Evolutionary conservation across 2,329 filamentous ascomycete species (phyloP).

Genomic region (Xenoacremonium recifei): DNA sequence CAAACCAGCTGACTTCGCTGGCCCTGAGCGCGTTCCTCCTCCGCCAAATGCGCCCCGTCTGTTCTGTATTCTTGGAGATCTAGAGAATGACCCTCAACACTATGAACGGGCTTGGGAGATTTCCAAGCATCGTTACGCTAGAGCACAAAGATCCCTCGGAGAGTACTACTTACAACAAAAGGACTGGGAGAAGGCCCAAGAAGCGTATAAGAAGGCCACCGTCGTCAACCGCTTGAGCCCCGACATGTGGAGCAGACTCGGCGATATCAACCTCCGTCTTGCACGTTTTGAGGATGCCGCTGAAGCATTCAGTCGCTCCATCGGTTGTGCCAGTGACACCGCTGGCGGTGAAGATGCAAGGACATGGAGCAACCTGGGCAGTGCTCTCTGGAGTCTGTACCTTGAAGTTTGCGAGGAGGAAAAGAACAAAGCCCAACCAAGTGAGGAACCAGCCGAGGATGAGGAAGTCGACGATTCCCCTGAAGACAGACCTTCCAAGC

Average conservation of each 20-base stretch:
- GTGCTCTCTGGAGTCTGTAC: constrained; percentile 72
- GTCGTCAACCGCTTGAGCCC: constrained; percentile 78
- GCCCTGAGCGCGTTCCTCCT: constrained; percentile 64
- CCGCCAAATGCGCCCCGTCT: constrained; percentile 82
- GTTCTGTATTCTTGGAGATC: constrained; percentile 90
- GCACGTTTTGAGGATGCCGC: constrained; percentile 75
- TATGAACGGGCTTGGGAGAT: constrained; percentile 89
- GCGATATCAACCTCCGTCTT: constrained; percentile 81
- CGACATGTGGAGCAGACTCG: constrained; percentile 84
- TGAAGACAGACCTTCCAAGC: constrained; percentile 23
- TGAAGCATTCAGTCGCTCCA: constrained; percentile 78
- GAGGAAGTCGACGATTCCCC: constrained; percentile 31
- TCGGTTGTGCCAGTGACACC: constrained; percentile 57
- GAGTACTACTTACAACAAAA: constrained; percentile 69
- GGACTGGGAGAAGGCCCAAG: constrained; percentile 67
- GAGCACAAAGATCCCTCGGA: constrained; percentile 84
- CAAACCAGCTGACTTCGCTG: constrained; percentile 52
- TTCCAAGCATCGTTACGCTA: constrained; percentile 75
- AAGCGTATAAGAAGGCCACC: constrained; percentile 77
- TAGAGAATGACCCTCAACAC: constrained; percentile 70
- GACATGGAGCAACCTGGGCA: constrained; percentile 93
- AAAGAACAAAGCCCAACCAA: constrained; percentile 25
- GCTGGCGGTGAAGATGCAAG: constrained; percentile 86
- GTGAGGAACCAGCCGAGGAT: constrained; percentile 7
- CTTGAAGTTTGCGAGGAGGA: constrained; percentile 47